Evolutionary conservation across 1,139 yeast species (phyloP).

Genomic region (Suhomyces maxii): DNA sequence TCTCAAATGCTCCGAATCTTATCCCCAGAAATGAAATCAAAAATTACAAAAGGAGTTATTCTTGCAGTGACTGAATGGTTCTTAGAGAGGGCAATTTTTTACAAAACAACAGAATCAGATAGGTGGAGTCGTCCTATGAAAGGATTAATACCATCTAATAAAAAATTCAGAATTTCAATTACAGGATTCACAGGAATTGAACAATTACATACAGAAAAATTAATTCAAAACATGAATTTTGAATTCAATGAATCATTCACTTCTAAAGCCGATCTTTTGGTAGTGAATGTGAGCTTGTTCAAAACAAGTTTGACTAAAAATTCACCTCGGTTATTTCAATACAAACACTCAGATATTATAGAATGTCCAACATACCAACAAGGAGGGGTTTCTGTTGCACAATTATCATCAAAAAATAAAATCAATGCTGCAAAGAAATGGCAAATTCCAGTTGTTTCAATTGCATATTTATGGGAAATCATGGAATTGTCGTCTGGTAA

Average conservation of each 20-base stretch:
- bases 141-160: conserved; percentile 34
- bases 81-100: conserved; percentile 73
- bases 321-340: conserved; percentile 42
- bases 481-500: conserved; percentile 22
- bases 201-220: conserved; percentile 67
- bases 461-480: conserved; percentile 53
- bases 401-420: conserved; percentile 51
- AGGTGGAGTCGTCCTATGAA: conserved; percentile 71
- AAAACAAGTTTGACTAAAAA: conserved; percentile 32
- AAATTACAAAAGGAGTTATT: conserved; percentile 25
- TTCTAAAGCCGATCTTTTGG: conserved; percentile 57
- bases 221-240: conserved; percentile 56
- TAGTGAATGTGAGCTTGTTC: conserved; percentile 60
- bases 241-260: conserved; percentile 53
- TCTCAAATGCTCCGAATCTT: conserved; percentile 26
- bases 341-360: conserved; percentile 33
- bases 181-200: conserved; percentile 89
- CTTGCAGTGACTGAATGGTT: conserved; percentile 76
- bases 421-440: conserved; percentile 57
- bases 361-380: conserved; percentile 37
- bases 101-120: conserved; percentile 55
- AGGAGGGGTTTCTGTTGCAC: conserved; percentile 33
- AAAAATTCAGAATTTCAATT: conserved; percentile 54
- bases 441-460: conserved; percentile 56
- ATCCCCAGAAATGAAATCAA: conserved; percentile 21